Evolutionary conservation across 2,329 filamentous ascomycete genomes (phyloP).

Genomic region (Fusarium drepaniforme): DNA sequence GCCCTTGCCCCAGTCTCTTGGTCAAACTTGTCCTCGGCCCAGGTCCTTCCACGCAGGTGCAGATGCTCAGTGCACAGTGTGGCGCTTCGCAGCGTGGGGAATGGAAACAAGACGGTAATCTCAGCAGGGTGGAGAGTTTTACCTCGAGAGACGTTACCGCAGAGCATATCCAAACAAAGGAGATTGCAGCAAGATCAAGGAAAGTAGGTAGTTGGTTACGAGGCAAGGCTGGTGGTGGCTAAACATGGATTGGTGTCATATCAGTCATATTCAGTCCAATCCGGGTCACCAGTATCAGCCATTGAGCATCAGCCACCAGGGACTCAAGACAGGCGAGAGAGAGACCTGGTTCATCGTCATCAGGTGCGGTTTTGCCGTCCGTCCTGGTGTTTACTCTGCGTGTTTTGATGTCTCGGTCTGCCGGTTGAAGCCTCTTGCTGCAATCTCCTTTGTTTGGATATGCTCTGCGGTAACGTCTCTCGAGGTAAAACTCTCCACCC

Average conservation of each 20-base stretch:
- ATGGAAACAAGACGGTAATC: slow-evolving; percentile 49
- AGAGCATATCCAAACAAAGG: slow-evolving; percentile 8
- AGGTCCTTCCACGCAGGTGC: slow-evolving; percentile 40
- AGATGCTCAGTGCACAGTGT: slow-evolving; percentile 42
- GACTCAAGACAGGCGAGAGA: slow-evolving; percentile 9
- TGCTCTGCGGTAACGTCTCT: slow-evolving; percentile 17
- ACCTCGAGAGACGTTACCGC: slow-evolving; percentile 14
- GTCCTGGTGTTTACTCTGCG: slow-evolving; percentile 24
- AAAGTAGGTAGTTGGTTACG: slow-evolving; percentile 2
- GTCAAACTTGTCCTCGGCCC: slow-evolving; percentile 40
- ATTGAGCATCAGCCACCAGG: slow-evolving; percentile 38
- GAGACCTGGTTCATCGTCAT: slow-evolving; percentile 15
- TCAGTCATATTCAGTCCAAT: slow-evolving; percentile 14
- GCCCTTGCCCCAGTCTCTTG: slow-evolving; percentile 30
- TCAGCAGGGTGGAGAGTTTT: slow-evolving; percentile 32
- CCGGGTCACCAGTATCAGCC: slow-evolving; percentile 9
- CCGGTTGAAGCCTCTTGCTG: slow-evolving; percentile 24
- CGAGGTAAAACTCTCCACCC: slow-evolving; percentile 22
- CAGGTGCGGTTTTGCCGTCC: neutral
- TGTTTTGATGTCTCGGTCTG: slow-evolving; percentile 17
- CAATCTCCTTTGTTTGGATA: slow-evolving; percentile 1
- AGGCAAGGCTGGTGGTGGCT: slow-evolving; percentile 9
- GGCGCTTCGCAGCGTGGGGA: slow-evolving; percentile 42
- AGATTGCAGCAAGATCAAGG: slow-evolving; percentile 26
- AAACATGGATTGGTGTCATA: slow-evolving; percentile 24